phyloP scores from a whole-genome alignment of 169 alveolate genomes.

The Plasmodium falciparum region DNA sequence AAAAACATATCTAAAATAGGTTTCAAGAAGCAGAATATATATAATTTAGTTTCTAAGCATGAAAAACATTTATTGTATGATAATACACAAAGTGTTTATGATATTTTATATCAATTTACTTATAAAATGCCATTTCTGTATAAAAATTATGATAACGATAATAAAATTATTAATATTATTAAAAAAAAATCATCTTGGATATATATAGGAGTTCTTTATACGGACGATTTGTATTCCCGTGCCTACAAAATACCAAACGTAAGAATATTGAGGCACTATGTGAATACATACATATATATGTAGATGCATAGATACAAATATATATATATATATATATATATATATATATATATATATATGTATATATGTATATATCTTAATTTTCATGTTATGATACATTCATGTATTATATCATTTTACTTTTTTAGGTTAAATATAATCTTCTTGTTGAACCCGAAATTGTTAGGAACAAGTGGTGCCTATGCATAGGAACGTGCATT shows the following conservation, averaged over 20 bases:
- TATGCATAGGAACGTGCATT: conserved; percentile 81
- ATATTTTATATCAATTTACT: conserved; percentile 52
- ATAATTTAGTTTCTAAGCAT: conserved; percentile 44
- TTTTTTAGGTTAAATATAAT: conserved; percentile 71
- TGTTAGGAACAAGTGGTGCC: conserved; percentile 80
- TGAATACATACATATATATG: not conserved
- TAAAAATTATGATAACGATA: conserved; percentile 29
- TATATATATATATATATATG: not conserved
- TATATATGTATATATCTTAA: not conserved
- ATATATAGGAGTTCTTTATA: conserved; percentile 66
- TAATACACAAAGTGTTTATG: conserved; percentile 65
- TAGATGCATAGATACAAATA: not conserved
- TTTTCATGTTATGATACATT: not conserved
- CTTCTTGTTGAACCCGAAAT: conserved; percentile 83
- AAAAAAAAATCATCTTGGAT: conserved; percentile 64
- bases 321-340: not conserved
- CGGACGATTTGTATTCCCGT: conserved; percentile 68
- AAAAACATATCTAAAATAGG: conserved; percentile 56
- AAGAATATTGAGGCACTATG: not conserved
- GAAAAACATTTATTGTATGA: conserved; percentile 67
- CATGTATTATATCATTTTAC: not conserved
- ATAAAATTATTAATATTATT: conserved; percentile 65
- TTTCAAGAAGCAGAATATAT: conserved; percentile 26
- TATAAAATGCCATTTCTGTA: conserved; percentile 67
- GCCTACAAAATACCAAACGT: conserved; percentile 73